Evolutionary conservation across 2,329 filamentous ascomycete species (phyloP).

Genomic region (Daldinia eschscholtzii): DNA sequence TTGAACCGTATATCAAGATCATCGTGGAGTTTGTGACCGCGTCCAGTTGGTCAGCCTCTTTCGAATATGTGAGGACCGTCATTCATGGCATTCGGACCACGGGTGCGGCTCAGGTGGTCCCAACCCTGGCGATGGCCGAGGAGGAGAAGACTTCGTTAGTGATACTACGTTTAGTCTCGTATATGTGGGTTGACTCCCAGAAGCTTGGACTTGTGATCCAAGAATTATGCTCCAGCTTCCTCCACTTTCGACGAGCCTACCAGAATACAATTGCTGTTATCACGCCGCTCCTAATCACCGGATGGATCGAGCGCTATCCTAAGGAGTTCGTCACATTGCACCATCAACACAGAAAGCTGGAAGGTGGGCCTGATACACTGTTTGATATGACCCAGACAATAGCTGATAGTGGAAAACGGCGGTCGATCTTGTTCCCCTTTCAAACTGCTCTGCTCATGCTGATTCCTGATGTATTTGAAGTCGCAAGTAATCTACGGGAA

Average conservation of each 20-base stretch:
- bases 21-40: slow-evolving; percentile 75
- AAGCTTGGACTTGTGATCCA: slow-evolving; percentile 73
- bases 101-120: slow-evolving; percentile 56
- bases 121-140: slow-evolving; percentile 57
- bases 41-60: slow-evolving; percentile 71
- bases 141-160: slow-evolving; percentile 67
- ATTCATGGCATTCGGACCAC: slow-evolving; percentile 65
- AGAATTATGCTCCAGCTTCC: slow-evolving; percentile 75
- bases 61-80: slow-evolving; percentile 68
- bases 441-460: slow-evolving; percentile 73
- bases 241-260: slow-evolving; percentile 73
- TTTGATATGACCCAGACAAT: slow-evolving; percentile 77
- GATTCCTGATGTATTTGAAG: slow-evolving; percentile 76
- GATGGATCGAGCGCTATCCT: slow-evolving; percentile 75
- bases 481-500: slow-evolving; percentile 75
- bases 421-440: slow-evolving; percentile 69
- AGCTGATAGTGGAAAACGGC: slow-evolving; percentile 68
- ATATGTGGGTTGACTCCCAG: slow-evolving; percentile 72
- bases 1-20: slow-evolving; percentile 67
- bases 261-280: slow-evolving; percentile 74
- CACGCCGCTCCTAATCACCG: slow-evolving; percentile 71
- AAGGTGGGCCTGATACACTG: slow-evolving; percentile 74
- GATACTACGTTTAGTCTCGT: slow-evolving; percentile 70
- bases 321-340: slow-evolving; percentile 75
- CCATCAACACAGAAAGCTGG: slow-evolving; percentile 70